Evolutionary conservation across 1,284 basidiomycete genomes (phyloP).

Genomic region (Boletus subluridellus): DNA sequence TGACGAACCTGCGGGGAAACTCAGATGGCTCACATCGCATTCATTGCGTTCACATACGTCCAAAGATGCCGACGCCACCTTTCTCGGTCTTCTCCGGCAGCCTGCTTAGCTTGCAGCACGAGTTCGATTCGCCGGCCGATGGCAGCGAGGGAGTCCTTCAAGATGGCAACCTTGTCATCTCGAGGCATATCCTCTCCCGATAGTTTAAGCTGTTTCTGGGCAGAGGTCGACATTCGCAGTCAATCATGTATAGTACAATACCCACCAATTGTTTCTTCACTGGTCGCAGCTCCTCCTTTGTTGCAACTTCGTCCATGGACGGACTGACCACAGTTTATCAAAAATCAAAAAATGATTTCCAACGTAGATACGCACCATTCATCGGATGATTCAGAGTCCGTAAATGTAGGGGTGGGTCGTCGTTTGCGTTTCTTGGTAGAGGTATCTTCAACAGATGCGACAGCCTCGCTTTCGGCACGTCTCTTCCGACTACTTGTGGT

Average conservation of each 20-base stretch:
- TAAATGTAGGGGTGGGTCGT: slow-evolving; percentile 87
- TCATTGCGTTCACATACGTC: slow-evolving; percentile 62
- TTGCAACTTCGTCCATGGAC: slow-evolving; percentile 93
- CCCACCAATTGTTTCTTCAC: slow-evolving; percentile 93
- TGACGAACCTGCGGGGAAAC: slow-evolving; percentile 66
- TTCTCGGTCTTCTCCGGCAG: slow-evolving; percentile 73
- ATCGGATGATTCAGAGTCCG: slow-evolving; percentile 83
- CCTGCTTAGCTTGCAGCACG: slow-evolving; percentile 74
- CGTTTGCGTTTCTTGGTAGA: slow-evolving; percentile 73
- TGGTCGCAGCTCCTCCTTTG: slow-evolving; percentile 94
- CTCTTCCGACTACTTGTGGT: slow-evolving; percentile 59
- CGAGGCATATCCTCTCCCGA: slow-evolving; percentile 90
- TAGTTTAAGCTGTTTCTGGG: slow-evolving; percentile 89
- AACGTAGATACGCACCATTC: slow-evolving; percentile 63
- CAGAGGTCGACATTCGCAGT: slow-evolving; percentile 9
- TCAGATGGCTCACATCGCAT: slow-evolving; percentile 9
- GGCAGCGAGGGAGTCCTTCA: slow-evolving; percentile 93
- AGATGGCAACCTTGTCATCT: slow-evolving; percentile 91
- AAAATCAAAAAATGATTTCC: neutral
- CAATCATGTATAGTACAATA: slow-evolving; percentile 11
- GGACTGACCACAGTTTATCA: slow-evolving; percentile 48
- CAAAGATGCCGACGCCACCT: slow-evolving; percentile 93
- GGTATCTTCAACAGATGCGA: slow-evolving; percentile 71
- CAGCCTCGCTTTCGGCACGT: slow-evolving; percentile 77
- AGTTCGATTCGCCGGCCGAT: slow-evolving; percentile 92